A percentile compares a stretch with the other conserved stretches of the same genome.
Conservation (phyloP, 2,329 filamentous ascomycete species). For the Stachybotrys chlorohalonatus region DNA sequence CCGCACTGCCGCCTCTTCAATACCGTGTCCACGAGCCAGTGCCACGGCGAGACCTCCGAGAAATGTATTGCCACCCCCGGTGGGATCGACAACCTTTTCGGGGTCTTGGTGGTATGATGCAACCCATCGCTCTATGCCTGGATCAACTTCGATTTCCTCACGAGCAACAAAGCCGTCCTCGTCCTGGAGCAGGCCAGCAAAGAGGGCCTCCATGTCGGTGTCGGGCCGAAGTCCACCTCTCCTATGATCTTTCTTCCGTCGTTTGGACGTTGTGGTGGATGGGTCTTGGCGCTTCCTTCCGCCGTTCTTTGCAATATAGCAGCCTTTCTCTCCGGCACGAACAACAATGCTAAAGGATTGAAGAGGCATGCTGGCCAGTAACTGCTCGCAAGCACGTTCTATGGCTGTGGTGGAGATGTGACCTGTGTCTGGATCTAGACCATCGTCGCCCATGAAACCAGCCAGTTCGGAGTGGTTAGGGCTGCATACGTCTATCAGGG, state of each 20-base stretch:
- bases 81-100: conserved; percentile 72
- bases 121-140: conserved; percentile 63
- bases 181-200: conserved; percentile 48
- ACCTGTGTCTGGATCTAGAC: conserved; percentile 44
- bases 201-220: conserved; percentile 54
- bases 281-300: conserved; percentile 34
- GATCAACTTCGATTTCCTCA: conserved; percentile 53
- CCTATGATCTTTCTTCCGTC: conserved; percentile 33
- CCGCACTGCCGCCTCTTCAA: conserved; percentile 67
- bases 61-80: conserved; percentile 89
- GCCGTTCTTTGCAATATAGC: conserved; percentile 52
- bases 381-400: conserved; percentile 52
- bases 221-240: conserved; percentile 48
- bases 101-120: conserved; percentile 59
- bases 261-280: conserved; percentile 16
- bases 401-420: conserved; percentile 42
- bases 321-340: conserved; percentile 63
- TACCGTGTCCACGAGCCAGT: conserved; percentile 46
- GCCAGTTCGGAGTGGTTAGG: conserved; percentile 90
- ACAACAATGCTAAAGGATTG: conserved; percentile 59
- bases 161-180: conserved; percentile 42
- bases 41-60: conserved; percentile 53
- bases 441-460: conserved; percentile 63
- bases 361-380: conserved; percentile 55
- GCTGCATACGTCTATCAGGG: conserved; percentile 53